phyloP scores from a whole-genome alignment of 805 yeast genomes.

The Naumovozyma dairenensis region DNA sequence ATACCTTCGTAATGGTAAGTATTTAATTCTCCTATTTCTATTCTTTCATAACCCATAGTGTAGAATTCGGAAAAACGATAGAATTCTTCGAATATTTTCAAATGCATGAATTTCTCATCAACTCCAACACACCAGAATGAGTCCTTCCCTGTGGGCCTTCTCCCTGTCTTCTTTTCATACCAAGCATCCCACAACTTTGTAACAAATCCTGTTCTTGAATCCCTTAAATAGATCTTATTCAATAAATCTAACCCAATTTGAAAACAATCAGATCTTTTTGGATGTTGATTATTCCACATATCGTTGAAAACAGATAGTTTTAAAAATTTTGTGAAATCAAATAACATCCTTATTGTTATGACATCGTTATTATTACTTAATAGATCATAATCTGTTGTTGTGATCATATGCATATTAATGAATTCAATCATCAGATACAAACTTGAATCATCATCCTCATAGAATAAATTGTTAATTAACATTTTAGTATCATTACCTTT shows the following conservation, averaged over 20 bases:
- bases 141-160: background rate
- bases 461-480: no score
- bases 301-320: conserved; percentile 16
- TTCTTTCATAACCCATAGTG: background rate
- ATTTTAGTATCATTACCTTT: no score
- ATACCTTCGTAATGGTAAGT: no score
- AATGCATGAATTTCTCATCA: conserved; percentile 18
- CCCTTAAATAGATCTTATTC: conserved; percentile 22
- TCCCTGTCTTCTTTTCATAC: background rate
- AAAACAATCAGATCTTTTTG: conserved; percentile 4
- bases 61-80: background rate
- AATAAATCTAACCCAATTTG: conserved; percentile 13
- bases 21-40: background rate
- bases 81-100: conserved; percentile 10
- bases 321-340: conserved; percentile 11
- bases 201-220: conserved; percentile 21
- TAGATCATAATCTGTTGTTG: conserved; percentile 25
- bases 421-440: no score
- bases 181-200: conserved; percentile 4
- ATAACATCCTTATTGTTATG: conserved; percentile 13
- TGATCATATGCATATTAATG: no score
- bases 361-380: no score
- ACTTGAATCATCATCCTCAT: no score
- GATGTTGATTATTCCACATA: conserved; percentile 12
- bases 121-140: conserved; percentile 7